These are phyloP conservation scores for Ogataea salicorniae DNA, from an alignment of 805 yeast genomes.

Conservation along the genomic window DNA sequence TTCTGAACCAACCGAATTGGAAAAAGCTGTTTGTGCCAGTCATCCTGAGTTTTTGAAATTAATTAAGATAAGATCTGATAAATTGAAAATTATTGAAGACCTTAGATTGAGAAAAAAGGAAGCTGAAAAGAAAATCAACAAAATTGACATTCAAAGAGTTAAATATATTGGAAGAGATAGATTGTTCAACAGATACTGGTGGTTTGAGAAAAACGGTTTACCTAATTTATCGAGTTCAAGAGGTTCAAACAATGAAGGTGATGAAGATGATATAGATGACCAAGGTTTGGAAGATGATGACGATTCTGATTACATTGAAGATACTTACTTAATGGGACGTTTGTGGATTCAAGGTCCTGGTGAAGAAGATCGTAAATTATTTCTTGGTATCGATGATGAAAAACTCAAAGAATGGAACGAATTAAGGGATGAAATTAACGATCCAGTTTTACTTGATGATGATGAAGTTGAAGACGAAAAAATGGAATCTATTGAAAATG, in stretches of 20 bases:
- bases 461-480: conserved; percentile 1
- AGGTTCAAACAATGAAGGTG: conserved; percentile 29
- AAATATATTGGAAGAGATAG: conserved; percentile 78
- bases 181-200: conserved; percentile 85
- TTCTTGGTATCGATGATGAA: conserved; percentile 31
- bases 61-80: conserved; percentile 41
- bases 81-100: conserved; percentile 37
- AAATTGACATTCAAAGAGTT: conserved; percentile 73
- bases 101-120: conserved; percentile 44
- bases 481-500: background rate
- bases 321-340: conserved; percentile 40
- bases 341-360: conserved; percentile 79
- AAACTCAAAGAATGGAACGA: conserved; percentile 32
- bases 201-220: conserved; percentile 86
- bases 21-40: conserved; percentile 34
- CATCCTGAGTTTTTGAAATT: conserved; percentile 40
- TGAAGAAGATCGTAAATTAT: conserved; percentile 35
- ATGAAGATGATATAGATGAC: conserved; percentile 33
- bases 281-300: conserved; percentile 40
- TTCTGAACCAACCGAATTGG: conserved; percentile 30
- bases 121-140: conserved; percentile 58
- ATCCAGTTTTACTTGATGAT: background rate
- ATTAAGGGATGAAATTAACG: conserved; percentile 3
- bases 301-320: conserved; percentile 44
- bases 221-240: conserved; percentile 36